Evolutionary conservation across 768 basidiomycete species (phyloP).

Genomic region (Hypsizygus marmoreus): DNA sequence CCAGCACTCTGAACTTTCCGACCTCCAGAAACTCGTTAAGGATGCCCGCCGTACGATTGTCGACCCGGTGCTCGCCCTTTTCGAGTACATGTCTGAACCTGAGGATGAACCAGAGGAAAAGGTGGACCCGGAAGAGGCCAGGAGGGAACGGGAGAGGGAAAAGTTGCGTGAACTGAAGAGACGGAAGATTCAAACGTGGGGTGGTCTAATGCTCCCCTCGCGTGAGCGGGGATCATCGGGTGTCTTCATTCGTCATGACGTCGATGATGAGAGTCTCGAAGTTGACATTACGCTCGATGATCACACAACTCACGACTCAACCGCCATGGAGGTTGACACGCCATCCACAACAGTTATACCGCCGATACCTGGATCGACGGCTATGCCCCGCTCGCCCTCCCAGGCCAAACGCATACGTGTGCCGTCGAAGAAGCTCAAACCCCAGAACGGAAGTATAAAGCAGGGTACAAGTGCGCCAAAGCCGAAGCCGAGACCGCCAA

Average conservation of each 20-base stretch:
- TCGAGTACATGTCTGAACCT: slow-evolving; percentile 32
- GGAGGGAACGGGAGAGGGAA: slow-evolving; percentile 46
- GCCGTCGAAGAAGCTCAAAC: slow-evolving; percentile 8
- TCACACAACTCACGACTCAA: slow-evolving; percentile 5
- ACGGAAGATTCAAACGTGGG: slow-evolving; percentile 39
- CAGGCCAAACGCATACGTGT: slow-evolving; percentile 1
- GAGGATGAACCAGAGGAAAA: slow-evolving; percentile 41
- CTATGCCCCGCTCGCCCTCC: neutral
- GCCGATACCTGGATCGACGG: neutral
- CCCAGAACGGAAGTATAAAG: neutral
- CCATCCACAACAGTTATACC: neutral
- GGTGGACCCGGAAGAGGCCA: slow-evolving; percentile 41
- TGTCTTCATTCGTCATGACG: slow-evolving; percentile 57
- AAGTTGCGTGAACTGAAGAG: slow-evolving; percentile 61
- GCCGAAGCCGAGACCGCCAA: slow-evolving; percentile 3
- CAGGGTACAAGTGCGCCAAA: no score
- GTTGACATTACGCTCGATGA: slow-evolving; percentile 54
- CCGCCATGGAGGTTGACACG: slow-evolving; percentile 8
- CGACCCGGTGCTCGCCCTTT: slow-evolving; percentile 44
- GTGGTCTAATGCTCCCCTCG: slow-evolving; percentile 33
- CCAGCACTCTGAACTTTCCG: slow-evolving; percentile 18
- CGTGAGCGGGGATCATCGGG: slow-evolving; percentile 29
- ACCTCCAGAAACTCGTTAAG: slow-evolving; percentile 22
- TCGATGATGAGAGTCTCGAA: slow-evolving; percentile 61
- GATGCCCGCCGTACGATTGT: slow-evolving; percentile 50